Evolutionary conservation across 1,284 basidiomycete species (phyloP), one percentile per base, ranked within the genome.

Genomic region (Coriolopsis trogii): DNA sequence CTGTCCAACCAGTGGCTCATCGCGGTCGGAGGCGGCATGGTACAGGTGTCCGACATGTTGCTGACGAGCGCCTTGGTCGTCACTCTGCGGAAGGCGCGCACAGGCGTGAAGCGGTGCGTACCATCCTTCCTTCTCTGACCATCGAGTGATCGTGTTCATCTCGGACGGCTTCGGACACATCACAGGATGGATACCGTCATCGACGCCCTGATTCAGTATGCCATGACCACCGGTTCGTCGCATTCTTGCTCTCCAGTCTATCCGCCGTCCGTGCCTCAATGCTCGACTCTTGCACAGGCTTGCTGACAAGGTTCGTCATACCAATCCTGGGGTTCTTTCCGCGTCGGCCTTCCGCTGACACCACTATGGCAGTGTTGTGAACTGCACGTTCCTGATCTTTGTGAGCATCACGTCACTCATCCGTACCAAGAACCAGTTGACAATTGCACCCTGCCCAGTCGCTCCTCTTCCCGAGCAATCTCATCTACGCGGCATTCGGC

Each of bases 221-320:
- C 52, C 3, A 46, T 54, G 21, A 49, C 41, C n/a, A 54, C 47
- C 4, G 52, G 52, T 54, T 33, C 23, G 46, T 49, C 18, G 2
- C 4, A 23, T n/a, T 44, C 15, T 10, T 45, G n/a, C n/a, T n/a
- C n/a, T n/a, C n/a, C n/a, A n/a, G n/a, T n/a, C n/a, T n/a, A n/a
- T n/a, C n/a, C n/a, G n/a, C n/a, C 15, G 43, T 24, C 37, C 4
- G 3, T 36, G n/a, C 12, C 34, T 12, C 13, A n/a, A n/a, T n/a
- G 4, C 34, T 16, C 4, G 20, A 2, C n/a, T 12, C 4, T 10
- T 38, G 6, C 3, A 24, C 16, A 38, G 37, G 37, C 9, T 23
- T 38, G 37, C 20, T 38, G 10, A 38, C 37, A 38, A 38, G 37
- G 37, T 38, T 13, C 21, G 7, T 15, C 29, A 30, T n/a, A n/a